These are phyloP conservation scores for Mycena olivaceomarginata DNA, from an alignment of 768 basidiomycete genomes.

Conservation along the genomic window DNA sequence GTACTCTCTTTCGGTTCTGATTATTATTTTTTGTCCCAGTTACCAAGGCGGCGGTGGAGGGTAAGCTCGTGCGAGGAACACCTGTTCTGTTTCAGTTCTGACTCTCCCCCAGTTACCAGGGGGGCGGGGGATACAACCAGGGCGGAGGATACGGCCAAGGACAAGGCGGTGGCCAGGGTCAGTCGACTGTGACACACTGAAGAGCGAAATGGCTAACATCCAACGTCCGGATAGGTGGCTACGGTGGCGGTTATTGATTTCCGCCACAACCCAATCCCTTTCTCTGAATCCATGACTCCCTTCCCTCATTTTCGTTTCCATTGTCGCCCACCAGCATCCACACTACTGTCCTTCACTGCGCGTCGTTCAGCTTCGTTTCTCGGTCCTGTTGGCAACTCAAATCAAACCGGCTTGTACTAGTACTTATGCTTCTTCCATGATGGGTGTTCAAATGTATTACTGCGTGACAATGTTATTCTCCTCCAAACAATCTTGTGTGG, in stretches of 20 bases:
- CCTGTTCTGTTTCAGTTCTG: too few relatives aligned
- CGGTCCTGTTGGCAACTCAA: slow-evolving; percentile 53
- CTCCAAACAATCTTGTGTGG: not conserved
- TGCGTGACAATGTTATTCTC: slow-evolving; percentile 28
- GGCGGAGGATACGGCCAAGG: not conserved
- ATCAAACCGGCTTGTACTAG: slow-evolving; percentile 68
- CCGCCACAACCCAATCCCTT: not conserved
- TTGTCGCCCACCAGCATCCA: slow-evolving; percentile 54
- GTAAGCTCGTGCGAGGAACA: not conserved
- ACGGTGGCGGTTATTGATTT: slow-evolving; percentile 34
- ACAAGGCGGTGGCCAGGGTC: not conserved
- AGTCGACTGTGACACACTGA: too few relatives aligned
- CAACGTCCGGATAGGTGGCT: slow-evolving; percentile 6
- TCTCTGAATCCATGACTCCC: not conserved
- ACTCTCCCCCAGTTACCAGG: slow-evolving; percentile 42
- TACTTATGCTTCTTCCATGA: slow-evolving; percentile 52
- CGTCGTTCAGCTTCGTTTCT: slow-evolving; percentile 63
- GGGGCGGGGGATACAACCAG: slow-evolving; percentile 28
- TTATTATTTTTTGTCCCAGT: not conserved
- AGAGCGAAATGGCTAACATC: too few relatives aligned
- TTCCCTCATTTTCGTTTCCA: not conserved
- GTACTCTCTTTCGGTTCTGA: too few relatives aligned
- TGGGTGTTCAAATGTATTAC: slow-evolving; percentile 43
- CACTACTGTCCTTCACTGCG: slow-evolving; percentile 62
- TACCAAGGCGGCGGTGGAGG: not conserved